Conservation (phyloP, 78 protist species). For the Dictyostelium intermedium region DNA sequence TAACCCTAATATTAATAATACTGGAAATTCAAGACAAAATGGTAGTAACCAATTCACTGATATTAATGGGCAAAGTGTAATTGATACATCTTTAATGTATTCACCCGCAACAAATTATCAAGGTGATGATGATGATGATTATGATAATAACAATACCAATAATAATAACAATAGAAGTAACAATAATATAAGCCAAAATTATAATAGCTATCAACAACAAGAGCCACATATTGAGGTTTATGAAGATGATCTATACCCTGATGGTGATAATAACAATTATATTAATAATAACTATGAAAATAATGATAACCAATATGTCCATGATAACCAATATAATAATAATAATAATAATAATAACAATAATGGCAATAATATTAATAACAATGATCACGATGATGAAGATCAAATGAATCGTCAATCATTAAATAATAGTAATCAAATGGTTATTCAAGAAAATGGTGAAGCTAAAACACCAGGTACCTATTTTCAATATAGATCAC, state of each 20-base stretch:
- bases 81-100: neutral
- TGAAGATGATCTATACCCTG: neutral
- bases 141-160: neutral
- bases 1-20: neutral
- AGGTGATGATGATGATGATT: neutral
- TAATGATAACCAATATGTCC: neutral
- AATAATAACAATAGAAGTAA: neutral
- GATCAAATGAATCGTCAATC: neutral
- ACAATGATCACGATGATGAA: neutral
- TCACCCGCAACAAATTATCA: constrained; percentile 14
- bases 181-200: neutral
- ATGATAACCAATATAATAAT: neutral
- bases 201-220: neutral
- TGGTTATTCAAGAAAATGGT: neutral
- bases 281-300: neutral
- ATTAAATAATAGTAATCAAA: neutral
- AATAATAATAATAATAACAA: neutral
- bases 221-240: neutral
- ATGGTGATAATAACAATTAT: neutral
- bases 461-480: constrained; percentile 21
- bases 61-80: neutral
- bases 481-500: neutral
- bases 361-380: neutral
- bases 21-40: neutral
- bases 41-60: neutral